phyloP scores from a whole-genome alignment of 257 asterid genomes.

The Verbena officinalis region DNA sequence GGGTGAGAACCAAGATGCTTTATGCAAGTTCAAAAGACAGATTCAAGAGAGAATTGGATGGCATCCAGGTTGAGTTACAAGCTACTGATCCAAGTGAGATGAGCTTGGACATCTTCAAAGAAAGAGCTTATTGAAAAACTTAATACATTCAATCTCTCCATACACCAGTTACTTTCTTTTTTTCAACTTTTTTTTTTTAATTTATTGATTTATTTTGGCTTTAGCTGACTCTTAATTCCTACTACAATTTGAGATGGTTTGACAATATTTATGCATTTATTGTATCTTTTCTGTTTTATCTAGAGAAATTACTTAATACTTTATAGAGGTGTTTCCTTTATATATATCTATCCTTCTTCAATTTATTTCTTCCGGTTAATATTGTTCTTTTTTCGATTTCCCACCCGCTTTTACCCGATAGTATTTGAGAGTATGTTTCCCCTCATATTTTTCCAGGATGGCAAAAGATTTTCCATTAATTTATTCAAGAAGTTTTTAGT shows the following conservation, averaged over 20 bases:
- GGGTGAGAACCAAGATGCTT: conserved; percentile 52
- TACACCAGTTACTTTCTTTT: neutral
- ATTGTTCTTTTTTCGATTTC: no score
- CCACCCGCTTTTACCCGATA: no score
- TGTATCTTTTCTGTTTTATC: neutral
- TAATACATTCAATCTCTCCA: neutral
- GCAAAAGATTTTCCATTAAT: no score
- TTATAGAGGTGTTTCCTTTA: no score
- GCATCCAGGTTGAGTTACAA: conserved; percentile 52
- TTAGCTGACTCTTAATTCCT: neutral
- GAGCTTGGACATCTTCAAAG: conserved; percentile 55
- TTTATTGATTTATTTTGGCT: conserved; percentile 6
- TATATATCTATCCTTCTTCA: no score
- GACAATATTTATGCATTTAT: conserved; percentile 3
- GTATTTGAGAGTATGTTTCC: no score
- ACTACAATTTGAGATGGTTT: conserved; percentile 1
- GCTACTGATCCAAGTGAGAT: conserved; percentile 58
- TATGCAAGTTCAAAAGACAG: conserved; percentile 57
- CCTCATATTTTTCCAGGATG: no score
- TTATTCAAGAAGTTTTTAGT: no score
- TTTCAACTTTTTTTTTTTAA: neutral
- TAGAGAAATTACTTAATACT: neutral
- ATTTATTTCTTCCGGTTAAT: no score
- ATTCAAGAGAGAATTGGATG: conserved; percentile 54
- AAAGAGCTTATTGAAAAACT: conserved; percentile 36